A percentile compares a stretch with the other conserved stretches of the same genome.
phyloP scores from a whole-genome alignment of 108 stramenopile genomes.

The Discostella stelligeroides region DNA sequence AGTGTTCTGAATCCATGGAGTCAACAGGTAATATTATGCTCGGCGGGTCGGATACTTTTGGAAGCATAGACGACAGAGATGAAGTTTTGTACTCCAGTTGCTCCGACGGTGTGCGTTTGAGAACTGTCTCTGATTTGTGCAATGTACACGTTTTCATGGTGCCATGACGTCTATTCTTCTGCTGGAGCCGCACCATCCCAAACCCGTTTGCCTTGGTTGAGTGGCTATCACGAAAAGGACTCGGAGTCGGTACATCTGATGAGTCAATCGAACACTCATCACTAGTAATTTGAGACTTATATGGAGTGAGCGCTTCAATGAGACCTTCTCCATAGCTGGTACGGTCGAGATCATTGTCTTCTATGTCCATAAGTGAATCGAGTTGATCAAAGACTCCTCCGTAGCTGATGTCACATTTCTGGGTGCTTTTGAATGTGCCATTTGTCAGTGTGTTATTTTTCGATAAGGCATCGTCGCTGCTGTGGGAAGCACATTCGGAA shows the following conservation, averaged over 20 bases:
- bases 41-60: conserved; percentile 29
- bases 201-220: neutral
- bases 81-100: neutral
- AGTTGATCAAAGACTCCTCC: conserved; percentile 46
- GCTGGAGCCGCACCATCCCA: neutral
- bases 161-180: neutral
- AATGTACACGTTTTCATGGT: neutral
- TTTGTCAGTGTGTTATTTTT: conserved; percentile 14
- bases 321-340: conserved; percentile 31
- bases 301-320: conserved; percentile 28
- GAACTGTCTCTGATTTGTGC: neutral
- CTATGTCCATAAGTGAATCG: conserved; percentile 42
- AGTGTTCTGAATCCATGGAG: conserved; percentile 47
- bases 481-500: neutral
- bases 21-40: conserved; percentile 37
- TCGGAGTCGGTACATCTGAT: conserved; percentile 1
- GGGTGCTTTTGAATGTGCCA: conserved; percentile 8
- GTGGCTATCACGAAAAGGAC: conserved; percentile 1
- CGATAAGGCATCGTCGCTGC: conserved; percentile 4
- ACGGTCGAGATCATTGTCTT: conserved; percentile 37
- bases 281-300: conserved; percentile 2
- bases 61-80: conserved; percentile 9
- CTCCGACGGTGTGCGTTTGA: neutral
- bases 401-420: conserved; percentile 28
- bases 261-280: conserved; percentile 12